These are phyloP conservation scores for Sugiyamaella novakii DNA, from an alignment of 1,139 yeast genomes.

Conservation along the genomic window DNA sequence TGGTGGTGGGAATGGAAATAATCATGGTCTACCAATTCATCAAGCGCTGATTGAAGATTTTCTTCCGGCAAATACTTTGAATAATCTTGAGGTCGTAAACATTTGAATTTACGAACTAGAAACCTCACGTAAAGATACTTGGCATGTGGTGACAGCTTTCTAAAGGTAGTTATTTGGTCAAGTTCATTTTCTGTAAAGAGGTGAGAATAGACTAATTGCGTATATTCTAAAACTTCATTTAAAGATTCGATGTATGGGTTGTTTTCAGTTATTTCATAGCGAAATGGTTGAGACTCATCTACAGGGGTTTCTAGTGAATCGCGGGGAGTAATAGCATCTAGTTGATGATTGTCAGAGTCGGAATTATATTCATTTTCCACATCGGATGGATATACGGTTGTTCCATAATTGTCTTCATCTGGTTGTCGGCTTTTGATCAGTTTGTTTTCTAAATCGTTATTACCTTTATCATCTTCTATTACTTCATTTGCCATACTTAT, in stretches of 20 bases:
- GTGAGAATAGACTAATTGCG: not conserved
- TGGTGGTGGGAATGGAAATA: conserved; percentile 1
- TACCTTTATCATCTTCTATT: too few species aligned
- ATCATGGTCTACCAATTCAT: conserved; percentile 9
- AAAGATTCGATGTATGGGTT: conserved; percentile 21
- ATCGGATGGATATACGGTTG: too few species aligned
- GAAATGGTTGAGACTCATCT: not conserved
- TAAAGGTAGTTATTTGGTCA: conserved; percentile 7
- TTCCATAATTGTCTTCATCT: too few species aligned
- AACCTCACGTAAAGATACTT: conserved; percentile 23
- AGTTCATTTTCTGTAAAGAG: conserved; percentile 19
- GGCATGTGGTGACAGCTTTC: conserved; percentile 5
- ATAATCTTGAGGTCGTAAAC: conserved; percentile 21
- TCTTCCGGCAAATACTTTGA: conserved; percentile 17
- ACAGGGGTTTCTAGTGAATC: too few species aligned
- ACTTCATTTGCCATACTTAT: too few species aligned
- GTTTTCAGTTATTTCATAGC: conserved; percentile 9
- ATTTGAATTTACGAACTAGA: conserved; percentile 22
- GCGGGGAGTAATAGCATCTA: too few species aligned
- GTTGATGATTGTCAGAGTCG: too few species aligned
- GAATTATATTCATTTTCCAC: too few species aligned
- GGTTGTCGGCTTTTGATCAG: too few species aligned
- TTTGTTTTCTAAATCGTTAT: too few species aligned
- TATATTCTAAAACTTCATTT: conserved; percentile 10
- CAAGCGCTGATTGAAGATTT: conserved; percentile 9